Evolutionary conservation across 2,329 filamentous ascomycete genomes (phyloP).

Genomic region (Fusarium drepaniforme): DNA sequence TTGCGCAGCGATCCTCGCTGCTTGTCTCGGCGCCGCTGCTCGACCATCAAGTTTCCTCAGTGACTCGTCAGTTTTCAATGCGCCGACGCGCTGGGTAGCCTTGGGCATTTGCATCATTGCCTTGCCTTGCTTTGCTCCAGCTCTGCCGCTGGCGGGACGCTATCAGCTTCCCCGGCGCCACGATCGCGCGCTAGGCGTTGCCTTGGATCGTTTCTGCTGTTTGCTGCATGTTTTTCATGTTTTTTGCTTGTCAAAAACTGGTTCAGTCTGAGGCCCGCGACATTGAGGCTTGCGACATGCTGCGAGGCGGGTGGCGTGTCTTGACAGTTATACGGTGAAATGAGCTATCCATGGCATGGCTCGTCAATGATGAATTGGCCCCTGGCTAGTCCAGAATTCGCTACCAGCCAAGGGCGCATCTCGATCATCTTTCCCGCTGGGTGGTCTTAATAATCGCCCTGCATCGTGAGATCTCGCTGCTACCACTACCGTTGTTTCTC

Average conservation of each 20-base stretch:
- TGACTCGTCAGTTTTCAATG: constrained; percentile 38
- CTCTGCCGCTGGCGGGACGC: constrained; percentile 9
- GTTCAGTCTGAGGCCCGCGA: constrained; percentile 26
- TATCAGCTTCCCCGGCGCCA: constrained; percentile 3
- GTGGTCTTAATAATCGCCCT: constrained; percentile 33
- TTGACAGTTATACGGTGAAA: constrained; percentile 20
- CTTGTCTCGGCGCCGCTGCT: constrained; percentile 31
- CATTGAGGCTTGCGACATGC: constrained; percentile 22
- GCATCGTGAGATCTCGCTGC: constrained; percentile 33
- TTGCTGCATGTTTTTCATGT: background rate
- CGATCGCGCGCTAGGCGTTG: background rate
- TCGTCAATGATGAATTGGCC: background rate
- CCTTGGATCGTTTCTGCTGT: background rate
- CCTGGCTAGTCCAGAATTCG: constrained; percentile 6
- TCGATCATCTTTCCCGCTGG: constrained; percentile 28
- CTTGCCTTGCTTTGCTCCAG: constrained; percentile 9
- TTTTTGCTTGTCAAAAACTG: background rate
- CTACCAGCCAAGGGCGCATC: constrained; percentile 18
- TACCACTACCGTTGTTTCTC: constrained; percentile 6
- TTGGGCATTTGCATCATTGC: constrained; percentile 22
- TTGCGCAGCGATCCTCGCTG: constrained; percentile 23
- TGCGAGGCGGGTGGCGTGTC: constrained; percentile 27
- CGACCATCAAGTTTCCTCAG: constrained; percentile 30
- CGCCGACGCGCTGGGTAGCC: constrained; percentile 12
- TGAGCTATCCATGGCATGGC: background rate